phyloP scores from a whole-genome alignment of 2,329 filamentous ascomycete genomes.

The Orbilia ellipsospora region DNA sequence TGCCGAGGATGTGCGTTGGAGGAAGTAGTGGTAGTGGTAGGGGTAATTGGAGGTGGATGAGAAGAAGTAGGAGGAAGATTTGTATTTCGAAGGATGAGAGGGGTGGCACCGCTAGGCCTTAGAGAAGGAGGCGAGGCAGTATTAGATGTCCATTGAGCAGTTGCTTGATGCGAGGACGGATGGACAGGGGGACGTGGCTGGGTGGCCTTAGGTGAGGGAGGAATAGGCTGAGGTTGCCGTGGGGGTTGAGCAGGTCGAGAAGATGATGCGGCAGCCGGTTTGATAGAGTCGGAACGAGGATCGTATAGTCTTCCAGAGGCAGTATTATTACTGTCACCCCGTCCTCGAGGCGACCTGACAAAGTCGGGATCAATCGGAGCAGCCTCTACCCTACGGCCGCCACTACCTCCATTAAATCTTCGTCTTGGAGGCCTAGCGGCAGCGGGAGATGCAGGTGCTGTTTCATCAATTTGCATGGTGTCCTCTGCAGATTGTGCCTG shows the following conservation, averaged over 20 bases:
- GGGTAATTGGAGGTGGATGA: not conserved
- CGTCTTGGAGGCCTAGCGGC: constrained; percentile 23
- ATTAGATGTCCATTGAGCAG: not conserved
- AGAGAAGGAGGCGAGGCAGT: constrained; percentile 9
- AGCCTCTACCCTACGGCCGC: constrained; percentile 31
- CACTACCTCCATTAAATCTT: constrained; percentile 5
- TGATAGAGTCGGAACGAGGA: constrained; percentile 25
- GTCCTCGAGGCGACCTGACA: constrained; percentile 14
- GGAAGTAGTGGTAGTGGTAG: constrained; percentile 12
- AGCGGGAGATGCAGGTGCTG: constrained; percentile 25
- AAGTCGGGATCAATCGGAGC: constrained; percentile 39
- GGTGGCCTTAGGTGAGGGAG: constrained; percentile 4
- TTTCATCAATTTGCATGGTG: constrained; percentile 40
- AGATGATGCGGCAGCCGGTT: not conserved
- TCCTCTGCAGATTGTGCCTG: constrained; percentile 12
- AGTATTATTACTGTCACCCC: not conserved
- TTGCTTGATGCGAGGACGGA: not conserved
- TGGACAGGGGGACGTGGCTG: not conserved
- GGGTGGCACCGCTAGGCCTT: not conserved
- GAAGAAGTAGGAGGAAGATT: constrained; percentile 6
- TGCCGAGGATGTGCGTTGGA: constrained; percentile 5
- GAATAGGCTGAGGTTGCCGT: constrained; percentile 14
- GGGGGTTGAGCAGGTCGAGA: constrained; percentile 10
- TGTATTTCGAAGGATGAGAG: constrained; percentile 10
- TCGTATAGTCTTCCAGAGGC: constrained; percentile 23